Conservation (phyloP, 352 stramenopile species). For the Phytophthora multivora region DNA sequence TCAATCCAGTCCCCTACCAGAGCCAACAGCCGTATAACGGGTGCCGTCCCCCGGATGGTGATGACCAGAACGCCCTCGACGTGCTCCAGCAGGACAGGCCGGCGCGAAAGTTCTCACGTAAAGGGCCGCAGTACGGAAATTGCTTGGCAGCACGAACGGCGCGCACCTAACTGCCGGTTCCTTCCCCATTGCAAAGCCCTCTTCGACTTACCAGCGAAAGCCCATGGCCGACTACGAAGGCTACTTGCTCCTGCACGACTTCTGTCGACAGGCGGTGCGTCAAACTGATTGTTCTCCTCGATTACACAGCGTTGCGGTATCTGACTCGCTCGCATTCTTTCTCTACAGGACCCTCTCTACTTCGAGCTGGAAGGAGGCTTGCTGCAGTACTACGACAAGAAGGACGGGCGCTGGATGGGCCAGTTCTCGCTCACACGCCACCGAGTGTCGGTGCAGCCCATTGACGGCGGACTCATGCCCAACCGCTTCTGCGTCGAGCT, state of each 20-base stretch:
- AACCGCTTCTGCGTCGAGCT: constrained; percentile 77
- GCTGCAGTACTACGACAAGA: constrained; percentile 78
- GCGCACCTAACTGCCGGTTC: constrained; percentile 6
- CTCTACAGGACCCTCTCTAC: constrained; percentile 69
- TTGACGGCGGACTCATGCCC: constrained; percentile 51
- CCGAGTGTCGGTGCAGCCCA: constrained; percentile 52
- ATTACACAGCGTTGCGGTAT: neutral
- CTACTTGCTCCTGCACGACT: constrained; percentile 75
- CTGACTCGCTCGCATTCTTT: neutral
- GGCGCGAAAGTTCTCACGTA: constrained; percentile 8
- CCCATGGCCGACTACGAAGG: constrained; percentile 85
- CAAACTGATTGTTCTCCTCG: neutral
- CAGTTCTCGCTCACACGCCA: constrained; percentile 78
- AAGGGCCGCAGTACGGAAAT: constrained; percentile 17
- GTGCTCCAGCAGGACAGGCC: constrained; percentile 14
- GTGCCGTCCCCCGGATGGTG: constrained; percentile 8
- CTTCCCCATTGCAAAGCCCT: constrained; percentile 14
- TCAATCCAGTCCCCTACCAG: constrained; percentile 1
- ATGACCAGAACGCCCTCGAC: constrained; percentile 20
- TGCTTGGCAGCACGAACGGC: constrained; percentile 5
- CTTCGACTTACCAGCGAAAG: constrained; percentile 5
- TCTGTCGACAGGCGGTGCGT: constrained; percentile 45
- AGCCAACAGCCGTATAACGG: constrained; percentile 12
- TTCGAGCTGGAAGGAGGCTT: constrained; percentile 75
- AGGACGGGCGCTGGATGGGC: constrained; percentile 71